These are phyloP conservation scores for Venturia carpophila DNA, from an alignment of 2,329 filamentous ascomycete genomes.

Conservation along the genomic window DNA sequence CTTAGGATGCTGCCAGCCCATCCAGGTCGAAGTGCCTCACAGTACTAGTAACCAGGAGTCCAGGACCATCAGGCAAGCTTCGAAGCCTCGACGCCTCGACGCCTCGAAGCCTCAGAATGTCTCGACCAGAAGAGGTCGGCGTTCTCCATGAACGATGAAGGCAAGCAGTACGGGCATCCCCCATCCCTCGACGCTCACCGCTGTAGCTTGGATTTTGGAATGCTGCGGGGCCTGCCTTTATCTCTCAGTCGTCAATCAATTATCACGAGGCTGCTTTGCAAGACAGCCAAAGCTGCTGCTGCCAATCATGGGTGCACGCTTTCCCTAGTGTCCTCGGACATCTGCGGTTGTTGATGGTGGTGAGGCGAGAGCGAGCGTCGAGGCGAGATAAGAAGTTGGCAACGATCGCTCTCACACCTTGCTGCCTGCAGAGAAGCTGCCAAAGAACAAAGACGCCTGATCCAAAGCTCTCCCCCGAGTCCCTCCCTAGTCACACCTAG, in stretches of 20 bases:
- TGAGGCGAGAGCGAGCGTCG: background rate
- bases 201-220: background rate
- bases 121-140: too few relatives aligned
- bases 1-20: too few relatives aligned
- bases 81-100: too few relatives aligned
- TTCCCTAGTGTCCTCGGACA: background rate
- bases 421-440: background rate
- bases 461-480: too few relatives aligned
- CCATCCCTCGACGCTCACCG: background rate
- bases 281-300: background rate
- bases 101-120: too few relatives aligned
- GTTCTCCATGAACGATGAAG: too few relatives aligned
- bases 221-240: background rate
- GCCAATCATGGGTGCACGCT: background rate
- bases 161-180: too few relatives aligned
- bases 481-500: background rate
- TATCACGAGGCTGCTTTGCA: constrained; percentile 1
- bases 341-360: background rate
- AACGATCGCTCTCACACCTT: background rate
- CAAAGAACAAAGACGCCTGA: background rate
- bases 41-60: too few relatives aligned
- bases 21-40: too few relatives aligned
- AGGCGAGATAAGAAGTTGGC: background rate
- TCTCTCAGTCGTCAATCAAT: background rate
- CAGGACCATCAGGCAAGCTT: too few relatives aligned